Percentiles rank a stretch among this genome's conserved stretches.
phyloP scores from a whole-genome alignment of 495 filamentous ascomycete genomes.

The Penicillium daleae region DNA sequence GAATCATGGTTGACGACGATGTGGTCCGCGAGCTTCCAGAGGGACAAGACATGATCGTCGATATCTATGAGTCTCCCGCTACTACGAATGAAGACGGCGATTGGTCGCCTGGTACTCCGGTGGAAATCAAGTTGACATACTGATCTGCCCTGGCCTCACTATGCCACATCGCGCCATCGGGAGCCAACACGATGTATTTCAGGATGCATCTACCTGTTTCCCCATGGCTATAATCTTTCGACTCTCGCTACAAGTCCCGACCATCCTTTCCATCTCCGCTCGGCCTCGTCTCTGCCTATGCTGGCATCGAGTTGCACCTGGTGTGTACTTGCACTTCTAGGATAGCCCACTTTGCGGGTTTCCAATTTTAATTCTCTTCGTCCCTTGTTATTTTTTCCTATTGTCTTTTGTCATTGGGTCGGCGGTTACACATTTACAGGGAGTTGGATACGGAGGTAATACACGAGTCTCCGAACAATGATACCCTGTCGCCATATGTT shows the following conservation, averaged over 20 bases:
- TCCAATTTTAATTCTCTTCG: background rate
- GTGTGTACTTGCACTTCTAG: conserved; percentile 9
- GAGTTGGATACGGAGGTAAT: conserved; percentile 52
- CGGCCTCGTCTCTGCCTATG: background rate
- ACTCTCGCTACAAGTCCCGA: background rate
- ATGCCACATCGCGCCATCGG: background rate
- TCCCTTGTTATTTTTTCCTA: conserved; percentile 17
- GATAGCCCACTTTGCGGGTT: background rate
- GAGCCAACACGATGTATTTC: too few species aligned
- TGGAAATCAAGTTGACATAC: conserved; percentile 48
- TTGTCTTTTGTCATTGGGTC: conserved; percentile 32
- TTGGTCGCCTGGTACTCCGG: conserved; percentile 23
- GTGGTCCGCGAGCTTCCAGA: conserved; percentile 84
- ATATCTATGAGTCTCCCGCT: conserved; percentile 52
- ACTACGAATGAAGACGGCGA: conserved; percentile 11
- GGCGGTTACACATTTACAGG: conserved; percentile 29
- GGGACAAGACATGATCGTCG: conserved; percentile 85
- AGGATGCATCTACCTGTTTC: background rate
- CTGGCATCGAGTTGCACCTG: conserved; percentile 16
- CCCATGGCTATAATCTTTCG: background rate
- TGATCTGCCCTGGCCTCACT: conserved; percentile 21
- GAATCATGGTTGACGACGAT: conserved; percentile 89
- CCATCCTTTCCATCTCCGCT: background rate
- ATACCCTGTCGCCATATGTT: conserved; percentile 45
- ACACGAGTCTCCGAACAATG: conserved; percentile 54